Evolutionary conservation across 2,329 filamentous ascomycete species (phyloP).

Genomic region (Claviceps humidiphila): DNA sequence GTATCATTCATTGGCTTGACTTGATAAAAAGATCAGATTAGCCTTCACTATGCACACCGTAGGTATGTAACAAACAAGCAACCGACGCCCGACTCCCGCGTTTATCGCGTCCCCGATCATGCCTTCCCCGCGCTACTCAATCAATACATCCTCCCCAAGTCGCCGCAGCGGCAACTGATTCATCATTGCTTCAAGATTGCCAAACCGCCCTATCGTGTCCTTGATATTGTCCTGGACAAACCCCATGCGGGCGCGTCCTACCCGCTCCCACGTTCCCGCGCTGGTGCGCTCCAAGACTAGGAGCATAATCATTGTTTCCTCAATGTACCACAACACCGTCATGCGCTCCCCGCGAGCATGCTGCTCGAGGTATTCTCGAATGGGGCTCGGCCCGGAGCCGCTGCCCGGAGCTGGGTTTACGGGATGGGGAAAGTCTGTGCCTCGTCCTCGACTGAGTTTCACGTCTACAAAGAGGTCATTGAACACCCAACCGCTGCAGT

Average conservation of each 20-base stretch:
- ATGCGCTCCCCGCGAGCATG: constrained; percentile 23
- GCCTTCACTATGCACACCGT: no score
- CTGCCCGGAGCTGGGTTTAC: neutral
- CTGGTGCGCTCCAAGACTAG: constrained; percentile 18
- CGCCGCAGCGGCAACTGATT: constrained; percentile 19
- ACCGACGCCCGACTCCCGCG: no score
- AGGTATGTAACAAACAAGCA: no score
- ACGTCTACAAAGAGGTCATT: constrained; percentile 23
- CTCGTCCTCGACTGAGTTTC: constrained; percentile 16
- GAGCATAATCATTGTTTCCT: constrained; percentile 20
- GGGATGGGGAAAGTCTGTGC: constrained; percentile 2
- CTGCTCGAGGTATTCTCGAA: constrained; percentile 20
- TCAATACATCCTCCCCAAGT: constrained; percentile 19
- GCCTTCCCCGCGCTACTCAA: constrained; percentile 13
- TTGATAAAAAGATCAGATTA: no score
- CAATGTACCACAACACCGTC: constrained; percentile 23
- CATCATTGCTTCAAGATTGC: constrained; percentile 18
- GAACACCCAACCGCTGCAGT: constrained; percentile 20
- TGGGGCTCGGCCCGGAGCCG: constrained; percentile 8
- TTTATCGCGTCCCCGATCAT: no score
- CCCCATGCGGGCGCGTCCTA: constrained; percentile 22
- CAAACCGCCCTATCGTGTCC: constrained; percentile 18
- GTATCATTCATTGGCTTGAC: no score
- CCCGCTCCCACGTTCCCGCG: constrained; percentile 17
- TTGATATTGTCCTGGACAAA: constrained; percentile 18